Conservation (phyloP, 2,329 filamentous ascomycete genomes). For the Ophiocordyceps camponoti-floridani region DNA sequence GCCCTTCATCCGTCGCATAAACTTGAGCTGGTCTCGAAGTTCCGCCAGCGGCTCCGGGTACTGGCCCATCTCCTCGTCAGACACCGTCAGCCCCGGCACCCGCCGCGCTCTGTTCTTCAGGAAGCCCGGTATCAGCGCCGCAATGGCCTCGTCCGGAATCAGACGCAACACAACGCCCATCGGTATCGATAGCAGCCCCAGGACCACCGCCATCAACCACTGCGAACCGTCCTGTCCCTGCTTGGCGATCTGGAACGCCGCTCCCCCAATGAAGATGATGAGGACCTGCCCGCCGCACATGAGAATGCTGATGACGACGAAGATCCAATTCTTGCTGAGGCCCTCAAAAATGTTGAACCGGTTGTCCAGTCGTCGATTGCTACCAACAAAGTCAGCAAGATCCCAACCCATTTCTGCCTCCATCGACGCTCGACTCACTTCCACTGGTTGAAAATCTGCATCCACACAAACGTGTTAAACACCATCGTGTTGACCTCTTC, state of each 20-base stretch:
- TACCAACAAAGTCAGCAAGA: slow-evolving; percentile 99
- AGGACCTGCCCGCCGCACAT: slow-evolving; percentile 54
- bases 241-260: slow-evolving; percentile 48
- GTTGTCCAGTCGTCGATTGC: slow-evolving; percentile 72
- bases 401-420: slow-evolving; percentile 63
- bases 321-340: slow-evolving; percentile 70
- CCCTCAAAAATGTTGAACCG: slow-evolving; percentile 60
- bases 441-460: slow-evolving; percentile 78
- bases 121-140: slow-evolving; percentile 31
- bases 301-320: slow-evolving; percentile 46
- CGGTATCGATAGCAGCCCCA: slow-evolving; percentile 72
- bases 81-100: slow-evolving; percentile 39
- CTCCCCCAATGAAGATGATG: slow-evolving; percentile 53
- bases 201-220: slow-evolving; percentile 75
- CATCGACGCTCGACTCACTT: slow-evolving; percentile 32
- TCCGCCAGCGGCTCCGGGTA: slow-evolving; percentile 60
- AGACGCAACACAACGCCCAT: slow-evolving; percentile 66
- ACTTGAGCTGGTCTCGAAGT: slow-evolving; percentile 63
- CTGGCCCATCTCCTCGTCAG: slow-evolving; percentile 46
- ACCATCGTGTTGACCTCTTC: slow-evolving; percentile 43
- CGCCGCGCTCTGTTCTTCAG: slow-evolving; percentile 29
- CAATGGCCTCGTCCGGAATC: slow-evolving; percentile 55
- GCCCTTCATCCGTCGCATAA: slow-evolving; percentile 64
- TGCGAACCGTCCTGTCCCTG: slow-evolving; percentile 44
- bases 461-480: slow-evolving; percentile 78